Conservation (phyloP, 805 yeast species). For the Candida tammaniensis region DNA sequence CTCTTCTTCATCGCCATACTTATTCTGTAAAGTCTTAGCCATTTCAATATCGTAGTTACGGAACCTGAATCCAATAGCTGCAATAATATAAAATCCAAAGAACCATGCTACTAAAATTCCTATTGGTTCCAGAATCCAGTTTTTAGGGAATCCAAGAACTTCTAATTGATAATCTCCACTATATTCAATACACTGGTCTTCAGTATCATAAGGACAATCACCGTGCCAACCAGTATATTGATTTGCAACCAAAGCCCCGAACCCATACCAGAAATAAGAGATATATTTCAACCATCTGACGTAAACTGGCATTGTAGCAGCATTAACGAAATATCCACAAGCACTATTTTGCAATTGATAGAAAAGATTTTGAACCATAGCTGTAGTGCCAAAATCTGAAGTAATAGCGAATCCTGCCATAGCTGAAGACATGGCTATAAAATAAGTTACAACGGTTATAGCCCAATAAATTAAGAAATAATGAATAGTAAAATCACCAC, state of each 20-base stretch:
- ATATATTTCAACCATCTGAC: slow-evolving; percentile 82
- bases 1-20: slow-evolving; percentile 27
- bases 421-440: slow-evolving; percentile 56
- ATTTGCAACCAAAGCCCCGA: slow-evolving; percentile 65
- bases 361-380: slow-evolving; percentile 58
- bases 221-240: slow-evolving; percentile 64
- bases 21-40: slow-evolving; percentile 38
- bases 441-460: slow-evolving; percentile 52
- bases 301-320: slow-evolving; percentile 74
- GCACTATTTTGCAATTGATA: slow-evolving; percentile 75
- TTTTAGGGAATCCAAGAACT: slow-evolving; percentile 56
- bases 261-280: slow-evolving; percentile 75
- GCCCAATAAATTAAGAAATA: slow-evolving; percentile 65
- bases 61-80: slow-evolving; percentile 46
- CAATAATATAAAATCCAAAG: slow-evolving; percentile 49
- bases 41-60: slow-evolving; percentile 52
- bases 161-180: slow-evolving; percentile 54
- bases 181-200: slow-evolving; percentile 37
- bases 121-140: slow-evolving; percentile 68
- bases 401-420: slow-evolving; percentile 52
- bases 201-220: slow-evolving; percentile 42
- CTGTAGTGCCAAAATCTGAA: slow-evolving; percentile 59
- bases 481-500: slow-evolving; percentile 22
- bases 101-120: slow-evolving; percentile 58
- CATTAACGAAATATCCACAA: slow-evolving; percentile 77